Conservation (phyloP, 305 asterid genomes). For the Solanum hybrid region DNA sequence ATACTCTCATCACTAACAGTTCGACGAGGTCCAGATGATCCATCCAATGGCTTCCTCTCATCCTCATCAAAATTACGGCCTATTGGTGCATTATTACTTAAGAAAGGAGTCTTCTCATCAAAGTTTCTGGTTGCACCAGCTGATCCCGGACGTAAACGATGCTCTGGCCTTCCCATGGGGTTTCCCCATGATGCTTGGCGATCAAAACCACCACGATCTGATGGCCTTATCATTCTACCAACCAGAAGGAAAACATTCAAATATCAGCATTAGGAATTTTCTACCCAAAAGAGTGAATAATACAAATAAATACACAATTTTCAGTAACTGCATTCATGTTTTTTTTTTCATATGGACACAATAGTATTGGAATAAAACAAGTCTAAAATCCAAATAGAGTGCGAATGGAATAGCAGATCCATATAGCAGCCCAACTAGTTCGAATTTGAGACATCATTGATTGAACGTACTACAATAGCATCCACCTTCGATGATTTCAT, state of each 20-base stretch:
- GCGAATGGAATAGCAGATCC: not conserved
- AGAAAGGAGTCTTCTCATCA: constrained; percentile 60
- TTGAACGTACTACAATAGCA: not conserved
- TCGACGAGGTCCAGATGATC: constrained; percentile 61
- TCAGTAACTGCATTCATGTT: not conserved
- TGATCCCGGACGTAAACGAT: constrained; percentile 69
- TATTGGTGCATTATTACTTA: constrained; percentile 37
- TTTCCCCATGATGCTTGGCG: constrained; percentile 63
- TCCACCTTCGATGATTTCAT: not conserved
- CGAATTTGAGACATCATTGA: not conserved
- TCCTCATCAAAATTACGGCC: constrained; percentile 91
- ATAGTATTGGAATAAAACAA: not conserved
- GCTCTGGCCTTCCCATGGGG: constrained; percentile 52
- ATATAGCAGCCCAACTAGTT: not conserved
- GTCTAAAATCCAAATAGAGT: not conserved
- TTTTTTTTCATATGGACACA: not conserved
- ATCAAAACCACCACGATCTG: constrained; percentile 56
- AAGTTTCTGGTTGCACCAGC: constrained; percentile 60
- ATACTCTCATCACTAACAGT: constrained; percentile 56
- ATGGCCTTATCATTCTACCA: constrained; percentile 55
- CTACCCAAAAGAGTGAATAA: not conserved
- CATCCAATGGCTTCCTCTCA: constrained; percentile 89
- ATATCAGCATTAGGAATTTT: not conserved
- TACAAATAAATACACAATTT: not conserved
- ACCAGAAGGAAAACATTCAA: constrained; percentile 4